phyloP scores from a whole-genome alignment of 2,329 filamentous ascomycete species.

The Xylaria sp. region DNA sequence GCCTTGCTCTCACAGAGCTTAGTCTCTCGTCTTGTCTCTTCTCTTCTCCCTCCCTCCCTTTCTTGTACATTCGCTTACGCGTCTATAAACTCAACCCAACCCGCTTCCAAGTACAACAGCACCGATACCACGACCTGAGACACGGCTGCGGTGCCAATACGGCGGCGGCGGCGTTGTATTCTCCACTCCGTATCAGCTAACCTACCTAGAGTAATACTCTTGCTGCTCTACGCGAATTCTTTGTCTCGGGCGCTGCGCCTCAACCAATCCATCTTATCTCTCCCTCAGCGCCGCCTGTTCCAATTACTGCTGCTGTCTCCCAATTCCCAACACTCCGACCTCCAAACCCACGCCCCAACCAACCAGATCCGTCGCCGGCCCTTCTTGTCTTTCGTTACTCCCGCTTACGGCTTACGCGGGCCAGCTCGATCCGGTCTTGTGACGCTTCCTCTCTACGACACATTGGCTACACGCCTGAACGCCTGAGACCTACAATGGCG shows the following conservation, averaged over 20 bases:
- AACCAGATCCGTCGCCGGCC: conserved; percentile 23
- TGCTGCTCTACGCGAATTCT: conserved; percentile 16
- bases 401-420: conserved; percentile 29
- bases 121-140: conserved; percentile 23
- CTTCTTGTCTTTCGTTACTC: conserved; percentile 21
- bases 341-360: conserved; percentile 9
- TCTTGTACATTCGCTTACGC: conserved; percentile 20
- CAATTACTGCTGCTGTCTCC: neutral
- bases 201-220: neutral
- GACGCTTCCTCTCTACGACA: conserved; percentile 33
- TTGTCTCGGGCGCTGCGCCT: conserved; percentile 29
- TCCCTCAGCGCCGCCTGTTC: conserved; percentile 14
- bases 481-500: conserved; percentile 47
- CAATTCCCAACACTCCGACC: neutral
- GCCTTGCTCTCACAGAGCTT: neutral
- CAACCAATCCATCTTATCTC: conserved; percentile 19
- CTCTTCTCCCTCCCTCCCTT: neutral
- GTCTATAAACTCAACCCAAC: conserved; percentile 2
- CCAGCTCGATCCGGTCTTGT: conserved; percentile 32
- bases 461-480: conserved; percentile 34
- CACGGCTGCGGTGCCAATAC: conserved; percentile 15
- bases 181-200: conserved; percentile 30
- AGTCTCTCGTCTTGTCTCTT: no score
- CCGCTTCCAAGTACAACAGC: neutral
- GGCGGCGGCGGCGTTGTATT: conserved; percentile 15